Conservation (phyloP, 495 filamentous ascomycete species). For the Penicillium goetzii region DNA sequence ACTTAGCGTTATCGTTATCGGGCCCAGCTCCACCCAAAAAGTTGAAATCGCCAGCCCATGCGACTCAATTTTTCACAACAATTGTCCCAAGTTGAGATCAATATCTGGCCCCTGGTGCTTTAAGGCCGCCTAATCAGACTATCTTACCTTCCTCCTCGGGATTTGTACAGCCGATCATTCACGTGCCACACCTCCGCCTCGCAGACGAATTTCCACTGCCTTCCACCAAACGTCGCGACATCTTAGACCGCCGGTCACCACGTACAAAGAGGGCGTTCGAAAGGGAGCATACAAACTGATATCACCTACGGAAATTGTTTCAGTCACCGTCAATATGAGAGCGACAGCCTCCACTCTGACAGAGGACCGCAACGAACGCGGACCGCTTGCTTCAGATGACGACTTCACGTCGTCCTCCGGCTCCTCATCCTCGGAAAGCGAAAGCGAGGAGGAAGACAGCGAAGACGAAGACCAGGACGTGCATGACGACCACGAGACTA, state of each 20-base stretch:
- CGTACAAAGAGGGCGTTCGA: not conserved
- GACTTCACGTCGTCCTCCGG: constrained; percentile 48
- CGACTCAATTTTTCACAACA: constrained; percentile 19
- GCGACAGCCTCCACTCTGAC: constrained; percentile 13
- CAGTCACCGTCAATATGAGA: constrained; percentile 19
- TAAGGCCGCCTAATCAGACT: not conserved
- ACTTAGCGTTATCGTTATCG: constrained; percentile 25
- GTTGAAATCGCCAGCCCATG: constrained; percentile 25
- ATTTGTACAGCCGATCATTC: not conserved
- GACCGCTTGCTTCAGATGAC: constrained; percentile 28
- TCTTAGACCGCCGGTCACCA: not conserved
- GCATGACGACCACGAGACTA: constrained; percentile 15
- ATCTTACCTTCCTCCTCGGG: not conserved
- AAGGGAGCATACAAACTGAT: not conserved
- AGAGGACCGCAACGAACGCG: constrained; percentile 3
- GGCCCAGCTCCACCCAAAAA: constrained; percentile 33
- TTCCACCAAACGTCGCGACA: not conserved
- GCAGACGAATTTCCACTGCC: not conserved
- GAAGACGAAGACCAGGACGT: constrained; percentile 30
- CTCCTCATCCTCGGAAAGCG: constrained; percentile 32
- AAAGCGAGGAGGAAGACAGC: constrained; percentile 33
- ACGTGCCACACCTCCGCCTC: not conserved
- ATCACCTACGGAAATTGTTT: not conserved
- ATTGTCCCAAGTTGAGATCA: not conserved
- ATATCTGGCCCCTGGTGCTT: not conserved